Conservation (phyloP, 306 rosid genomes). For the Ormosia semicastrata region DNA sequence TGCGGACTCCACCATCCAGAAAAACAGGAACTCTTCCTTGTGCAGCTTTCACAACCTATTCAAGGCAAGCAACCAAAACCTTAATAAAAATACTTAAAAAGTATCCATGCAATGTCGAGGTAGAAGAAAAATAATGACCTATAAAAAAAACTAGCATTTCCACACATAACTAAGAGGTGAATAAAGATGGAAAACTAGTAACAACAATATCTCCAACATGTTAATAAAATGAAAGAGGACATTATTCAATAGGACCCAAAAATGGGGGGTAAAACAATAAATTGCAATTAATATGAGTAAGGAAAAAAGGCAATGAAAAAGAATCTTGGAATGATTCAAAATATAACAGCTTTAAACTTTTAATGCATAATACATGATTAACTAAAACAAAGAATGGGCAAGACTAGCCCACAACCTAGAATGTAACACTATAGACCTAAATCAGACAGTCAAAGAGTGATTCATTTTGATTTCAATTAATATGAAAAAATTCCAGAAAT, state of each 20-base stretch:
- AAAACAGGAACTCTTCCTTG: constrained; percentile 83
- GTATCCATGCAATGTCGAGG: background rate
- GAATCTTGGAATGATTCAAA: background rate
- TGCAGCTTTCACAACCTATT: constrained; percentile 84
- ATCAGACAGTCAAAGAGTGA: background rate
- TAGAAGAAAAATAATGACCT: background rate
- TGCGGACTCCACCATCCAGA: constrained; percentile 84
- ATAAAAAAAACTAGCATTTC: background rate
- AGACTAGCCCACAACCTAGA: background rate
- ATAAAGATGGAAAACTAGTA: background rate
- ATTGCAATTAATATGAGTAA: background rate
- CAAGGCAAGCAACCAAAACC: background rate
- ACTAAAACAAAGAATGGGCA: background rate
- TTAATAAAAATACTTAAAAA: background rate
- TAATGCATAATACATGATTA: background rate
- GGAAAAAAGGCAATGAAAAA: background rate
- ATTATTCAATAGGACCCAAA: background rate
- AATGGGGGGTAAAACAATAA: background rate
- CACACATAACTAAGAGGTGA: background rate
- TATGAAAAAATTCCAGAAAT: background rate
- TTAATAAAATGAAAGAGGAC: background rate
- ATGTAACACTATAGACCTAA: background rate
- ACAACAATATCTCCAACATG: background rate
- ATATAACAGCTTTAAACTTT: background rate
- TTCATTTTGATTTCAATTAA: background rate